Percentiles rank a stretch among this genome's conserved stretches.
Conservation (phyloP, 805 yeast species). For the Clavispora carvajalis region DNA sequence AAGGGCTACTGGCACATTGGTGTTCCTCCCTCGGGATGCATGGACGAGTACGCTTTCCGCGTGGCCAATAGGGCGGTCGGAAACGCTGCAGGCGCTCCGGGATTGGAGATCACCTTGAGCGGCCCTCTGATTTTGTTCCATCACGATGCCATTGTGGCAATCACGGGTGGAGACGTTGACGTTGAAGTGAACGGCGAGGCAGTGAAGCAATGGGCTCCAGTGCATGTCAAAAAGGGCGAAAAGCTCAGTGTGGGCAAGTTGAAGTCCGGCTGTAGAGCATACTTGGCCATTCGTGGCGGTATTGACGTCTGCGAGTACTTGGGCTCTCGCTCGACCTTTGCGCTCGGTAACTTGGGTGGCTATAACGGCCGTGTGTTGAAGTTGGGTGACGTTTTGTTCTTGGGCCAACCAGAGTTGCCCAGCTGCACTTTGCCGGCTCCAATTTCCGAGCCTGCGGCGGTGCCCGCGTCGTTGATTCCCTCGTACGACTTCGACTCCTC, state of each 20-base stretch:
- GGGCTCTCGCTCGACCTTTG: constrained; percentile 96
- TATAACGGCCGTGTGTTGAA: constrained; percentile 88
- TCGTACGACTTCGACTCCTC: constrained; percentile 31
- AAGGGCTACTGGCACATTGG: constrained; percentile 84
- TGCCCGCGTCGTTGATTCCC: constrained; percentile 57
- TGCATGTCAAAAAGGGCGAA: constrained; percentile 68
- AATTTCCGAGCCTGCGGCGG: constrained; percentile 52
- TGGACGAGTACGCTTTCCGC: constrained; percentile 90
- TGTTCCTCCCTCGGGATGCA: constrained; percentile 98
- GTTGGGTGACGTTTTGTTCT: constrained; percentile 84
- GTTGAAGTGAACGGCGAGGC: constrained; percentile 59
- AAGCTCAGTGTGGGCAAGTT: constrained; percentile 77
- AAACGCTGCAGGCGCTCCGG: constrained; percentile 76
- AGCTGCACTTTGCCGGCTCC: constrained; percentile 73
- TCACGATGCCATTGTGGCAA: constrained; percentile 66
- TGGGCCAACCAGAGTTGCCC: constrained; percentile 70
- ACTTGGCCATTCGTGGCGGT: constrained; percentile 88
- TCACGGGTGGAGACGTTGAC: constrained; percentile 80
- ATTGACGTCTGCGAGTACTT: constrained; percentile 90
- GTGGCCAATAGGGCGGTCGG: constrained; percentile 90
- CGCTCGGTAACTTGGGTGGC: constrained; percentile 91
- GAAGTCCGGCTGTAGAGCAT: constrained; percentile 79
- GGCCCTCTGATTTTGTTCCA: constrained; percentile 90
- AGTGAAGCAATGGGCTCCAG: constrained; percentile 67
- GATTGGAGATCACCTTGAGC: constrained; percentile 78